Base-by-base conservation (phyloP, 176 grass and related monocot species). In the Triticum urartu region DNA sequence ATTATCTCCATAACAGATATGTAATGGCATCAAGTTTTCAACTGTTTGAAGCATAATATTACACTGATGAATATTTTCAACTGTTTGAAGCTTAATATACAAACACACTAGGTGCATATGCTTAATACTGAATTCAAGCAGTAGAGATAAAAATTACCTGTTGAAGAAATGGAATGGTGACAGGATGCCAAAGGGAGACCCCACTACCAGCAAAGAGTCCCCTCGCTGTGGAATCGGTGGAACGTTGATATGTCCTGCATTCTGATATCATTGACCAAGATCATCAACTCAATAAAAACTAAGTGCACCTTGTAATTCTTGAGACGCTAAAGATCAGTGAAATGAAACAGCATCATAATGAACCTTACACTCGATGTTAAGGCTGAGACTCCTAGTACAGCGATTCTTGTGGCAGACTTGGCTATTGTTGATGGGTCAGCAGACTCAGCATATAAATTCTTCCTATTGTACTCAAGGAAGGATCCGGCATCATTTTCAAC, bases 161-260 rank as follows among this genome's bases (percentile, higher is more conserved):
- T 98, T 98, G 70, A 95, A 91, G 86, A 98, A 98, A 90, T 98
- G 96, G 42, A 89, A 89, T 5, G 91, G 88, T 52, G 96, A 95
- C 87, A 98, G 58, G 81, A 93, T 68, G 48, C 93, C 96, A 77
- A 98, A 98, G 78, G 91, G 96, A 87, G 91, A 98, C 69, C 96
- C 96, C 69, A 91, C 80, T 81, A 94, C 74, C 82, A 95, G 69
- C 88, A 98, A 79, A 71, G 81, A 68, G 86, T 98, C 91, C 64
- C 93, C 93, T 89, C 89, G 91, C 71, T 89, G 83, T 79, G 91
- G 87, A 60, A 56, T 48, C 48, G 40, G 48, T 86, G 96, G 94
- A 83, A 91, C 86, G 70, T 94, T 68, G 67, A 91, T 82, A 81
- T 65, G 85, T 86, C 72, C 68, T 81, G 82, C 42, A 81, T 85